Percentiles rank a stretch among this genome's conserved stretches.
Conservation (phyloP, 2,329 filamentous ascomycete species). For the Neofusicoccum sp. region DNA sequence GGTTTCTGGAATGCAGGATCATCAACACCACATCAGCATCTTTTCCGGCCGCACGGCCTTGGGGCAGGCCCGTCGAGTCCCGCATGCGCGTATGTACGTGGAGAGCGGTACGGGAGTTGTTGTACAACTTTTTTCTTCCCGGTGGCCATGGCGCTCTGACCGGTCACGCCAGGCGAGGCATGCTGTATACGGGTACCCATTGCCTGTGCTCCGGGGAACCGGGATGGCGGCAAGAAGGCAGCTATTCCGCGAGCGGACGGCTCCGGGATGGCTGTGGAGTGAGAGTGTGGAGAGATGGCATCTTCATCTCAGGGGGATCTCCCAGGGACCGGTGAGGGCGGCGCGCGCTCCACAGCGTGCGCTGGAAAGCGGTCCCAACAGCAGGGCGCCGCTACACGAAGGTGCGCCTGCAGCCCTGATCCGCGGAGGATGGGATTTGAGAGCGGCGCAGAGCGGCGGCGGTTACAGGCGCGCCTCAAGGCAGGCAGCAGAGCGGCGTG, state of each 20-base stretch:
- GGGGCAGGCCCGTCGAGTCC: background rate
- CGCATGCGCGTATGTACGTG: background rate
- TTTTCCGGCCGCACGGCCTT: constrained; percentile 2
- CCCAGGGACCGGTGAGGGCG: constrained; percentile 10
- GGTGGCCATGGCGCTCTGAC: constrained; percentile 7
- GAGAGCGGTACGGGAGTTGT: background rate
- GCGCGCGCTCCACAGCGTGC: too few species aligned
- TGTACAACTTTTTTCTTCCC: constrained; percentile 11
- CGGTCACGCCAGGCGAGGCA: constrained; percentile 4
- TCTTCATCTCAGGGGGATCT: constrained; percentile 10
- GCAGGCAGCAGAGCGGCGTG: too few species aligned
- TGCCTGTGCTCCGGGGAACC: constrained; percentile 10
- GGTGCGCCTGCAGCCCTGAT: background rate
- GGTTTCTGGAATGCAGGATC: constrained; percentile 6
- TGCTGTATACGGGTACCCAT: background rate
- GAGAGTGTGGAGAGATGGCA: constrained; percentile 10
- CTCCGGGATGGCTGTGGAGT: constrained; percentile 9
- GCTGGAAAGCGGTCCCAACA: background rate
- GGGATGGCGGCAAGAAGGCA: background rate
- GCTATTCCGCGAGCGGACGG: background rate
- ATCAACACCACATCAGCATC: background rate
- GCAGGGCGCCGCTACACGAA: background rate
- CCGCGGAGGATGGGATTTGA: too few species aligned
- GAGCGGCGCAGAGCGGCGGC: background rate
- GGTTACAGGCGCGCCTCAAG: background rate